These are phyloP conservation scores for Aureobasidium musti DNA, from an alignment of 2,329 filamentous ascomycete genomes.

Conservation along the genomic window DNA sequence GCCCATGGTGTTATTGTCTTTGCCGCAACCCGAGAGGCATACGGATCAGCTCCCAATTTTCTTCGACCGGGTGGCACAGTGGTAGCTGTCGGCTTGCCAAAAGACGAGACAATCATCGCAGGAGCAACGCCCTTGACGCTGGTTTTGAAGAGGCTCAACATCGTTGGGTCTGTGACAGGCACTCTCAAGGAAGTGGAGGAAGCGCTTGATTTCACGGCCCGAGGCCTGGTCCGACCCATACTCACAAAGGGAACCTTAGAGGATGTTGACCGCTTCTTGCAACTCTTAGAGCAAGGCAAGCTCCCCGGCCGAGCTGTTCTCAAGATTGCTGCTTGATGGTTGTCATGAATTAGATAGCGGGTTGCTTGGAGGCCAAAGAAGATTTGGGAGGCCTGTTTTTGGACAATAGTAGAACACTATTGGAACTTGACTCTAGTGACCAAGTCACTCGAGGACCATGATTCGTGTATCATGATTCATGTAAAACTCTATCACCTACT, in stretches of 20 bases:
- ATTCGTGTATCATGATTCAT: not conserved
- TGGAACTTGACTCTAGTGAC: not conserved
- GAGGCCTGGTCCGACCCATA: constrained; percentile 47
- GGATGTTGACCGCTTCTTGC: constrained; percentile 46
- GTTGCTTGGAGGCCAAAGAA: not conserved
- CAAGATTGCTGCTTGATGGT: constrained; percentile 38
- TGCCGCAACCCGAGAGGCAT: constrained; percentile 43
- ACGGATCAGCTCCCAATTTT: constrained; percentile 40
- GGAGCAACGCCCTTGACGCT: constrained; percentile 45
- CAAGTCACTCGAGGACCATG: not conserved
- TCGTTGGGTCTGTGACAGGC: constrained; percentile 48
- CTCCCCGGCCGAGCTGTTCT: constrained; percentile 48
- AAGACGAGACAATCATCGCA: constrained; percentile 41
- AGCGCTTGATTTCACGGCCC: constrained; percentile 49
- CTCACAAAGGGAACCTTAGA: constrained; percentile 44
- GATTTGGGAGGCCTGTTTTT: constrained; percentile 4
- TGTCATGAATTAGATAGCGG: not conserved
- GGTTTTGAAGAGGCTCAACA: constrained; percentile 46
- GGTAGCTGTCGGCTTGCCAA: constrained; percentile 44
- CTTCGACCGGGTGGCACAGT: constrained; percentile 44
- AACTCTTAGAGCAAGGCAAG: constrained; percentile 45
- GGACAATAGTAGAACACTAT: not conserved
- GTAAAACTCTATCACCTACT: not conserved
- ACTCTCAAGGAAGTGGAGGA: constrained; percentile 52
- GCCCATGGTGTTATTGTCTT: constrained; percentile 45